These are phyloP conservation scores for Neurospora discreta DNA, from an alignment of 495 filamentous ascomycete genomes.

Conservation along the genomic window DNA sequence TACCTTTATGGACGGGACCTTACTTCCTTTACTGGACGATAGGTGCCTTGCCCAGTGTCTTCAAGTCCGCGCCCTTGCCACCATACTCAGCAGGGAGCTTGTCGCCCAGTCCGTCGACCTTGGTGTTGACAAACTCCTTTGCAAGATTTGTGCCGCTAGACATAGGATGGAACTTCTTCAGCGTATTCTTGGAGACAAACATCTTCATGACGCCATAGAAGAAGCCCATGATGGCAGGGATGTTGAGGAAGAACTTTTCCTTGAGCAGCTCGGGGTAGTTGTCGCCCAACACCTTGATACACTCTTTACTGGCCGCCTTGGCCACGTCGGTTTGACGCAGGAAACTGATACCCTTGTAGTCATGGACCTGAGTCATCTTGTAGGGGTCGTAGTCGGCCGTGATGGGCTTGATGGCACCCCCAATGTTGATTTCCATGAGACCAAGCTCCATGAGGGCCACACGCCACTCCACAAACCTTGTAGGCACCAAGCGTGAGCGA, in stretches of 20 bases:
- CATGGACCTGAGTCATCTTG: conserved; percentile 81
- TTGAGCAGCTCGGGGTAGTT: conserved; percentile 81
- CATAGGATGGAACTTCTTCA: conserved; percentile 78
- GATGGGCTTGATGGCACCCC: conserved; percentile 55
- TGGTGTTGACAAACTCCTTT: conserved; percentile 43
- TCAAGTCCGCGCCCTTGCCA: conserved; percentile 47
- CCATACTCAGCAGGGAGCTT: conserved; percentile 62
- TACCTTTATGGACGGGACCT: neutral
- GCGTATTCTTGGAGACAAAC: conserved; percentile 64
- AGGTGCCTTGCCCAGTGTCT: conserved; percentile 25
- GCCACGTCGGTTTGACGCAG: conserved; percentile 59
- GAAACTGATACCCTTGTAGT: conserved; percentile 77
- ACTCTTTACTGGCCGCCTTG: conserved; percentile 61
- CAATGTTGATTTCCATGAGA: conserved; percentile 55
- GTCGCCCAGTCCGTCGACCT: conserved; percentile 40
- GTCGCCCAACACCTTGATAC: conserved; percentile 62
- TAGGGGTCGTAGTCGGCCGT: conserved; percentile 73
- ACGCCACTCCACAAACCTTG: conserved; percentile 75
- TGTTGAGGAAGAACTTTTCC: conserved; percentile 88
- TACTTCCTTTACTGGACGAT: conserved; percentile 10
- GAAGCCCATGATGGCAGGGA: conserved; percentile 80
- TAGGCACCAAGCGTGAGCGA: conserved; percentile 9
- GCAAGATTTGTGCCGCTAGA: conserved; percentile 61
- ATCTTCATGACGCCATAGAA: conserved; percentile 71
- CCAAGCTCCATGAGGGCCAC: conserved; percentile 78